Evolutionary conservation across 768 basidiomycete species (phyloP), one percentile per base, ranked within the genome.

Genomic region (Russula sp.): DNA sequence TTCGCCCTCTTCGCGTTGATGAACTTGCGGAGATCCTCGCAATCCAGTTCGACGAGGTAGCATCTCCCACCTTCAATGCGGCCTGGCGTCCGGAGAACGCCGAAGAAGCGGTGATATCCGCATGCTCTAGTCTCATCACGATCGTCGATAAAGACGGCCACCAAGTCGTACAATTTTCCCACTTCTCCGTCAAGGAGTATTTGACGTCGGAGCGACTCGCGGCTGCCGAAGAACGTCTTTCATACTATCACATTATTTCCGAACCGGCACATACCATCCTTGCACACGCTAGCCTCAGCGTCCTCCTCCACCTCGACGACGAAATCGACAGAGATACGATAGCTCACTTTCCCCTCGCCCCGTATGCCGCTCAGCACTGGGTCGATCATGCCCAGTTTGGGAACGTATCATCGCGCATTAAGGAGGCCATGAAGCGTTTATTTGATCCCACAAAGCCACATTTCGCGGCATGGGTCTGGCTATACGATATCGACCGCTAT

Each of bases 181-280:
- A 53, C 11, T 53, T n/a, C 9, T 32, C 52, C 1, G 52, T 51
- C 24, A 26, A 26, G 44, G n/a, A 46, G 2, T 46, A 10, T 46
- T 61, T 65, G 52, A 48, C 40, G 3, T 65, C 63, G n/a, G 5
- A 50, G 1, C 63, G 46, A 10, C 59, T 65, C 28, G n/a, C 42
- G 1, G 16, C 18, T 0, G 24, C 26, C 11, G 36, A 34, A 38
- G 44, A 61, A 0, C 22, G 8, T 3, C 46, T 62, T 42, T 65
- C 63, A 10, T 14, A 22, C 13, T 65, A 61, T 26, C 53, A 49
- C 18, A 26, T 65, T 16, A 28, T 61, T 8, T 53, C 53, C 26
- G 34, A 53, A 13, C 44, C 44, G 8, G 44, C 44, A 0, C 44
- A 46, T 11, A 46, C 44, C 0, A 1, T 11, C 20, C 44, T 46